Base-by-base conservation (phyloP, 305 asterid species). In the Plantago rigida region DNA sequence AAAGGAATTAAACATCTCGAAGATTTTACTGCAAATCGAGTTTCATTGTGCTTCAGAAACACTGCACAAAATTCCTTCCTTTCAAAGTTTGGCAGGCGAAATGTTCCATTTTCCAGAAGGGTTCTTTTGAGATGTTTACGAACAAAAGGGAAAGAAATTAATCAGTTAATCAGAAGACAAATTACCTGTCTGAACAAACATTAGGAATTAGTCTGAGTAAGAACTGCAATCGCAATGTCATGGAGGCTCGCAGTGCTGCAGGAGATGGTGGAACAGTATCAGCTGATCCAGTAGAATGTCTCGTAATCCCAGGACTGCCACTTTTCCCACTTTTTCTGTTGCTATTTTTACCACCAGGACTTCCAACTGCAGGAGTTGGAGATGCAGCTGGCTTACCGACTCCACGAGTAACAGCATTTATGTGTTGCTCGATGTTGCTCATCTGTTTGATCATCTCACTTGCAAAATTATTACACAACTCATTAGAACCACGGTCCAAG, bases 361-460 rank as follows among this genome's bases (percentile, higher is more conserved):
- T 83, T 68, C 94, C 99, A 53, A 80, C 67, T 49, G 81, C 81
- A 70, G 88, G 77, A 62, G 75, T 59, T 60, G 82, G 67, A 22
- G 77, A 64, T 19, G 74, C 82, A 46, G 82, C 66, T 49, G 78
- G 77, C 81, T 84, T 93, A 68, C 83, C 75, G 10, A 81, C 81
- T 59, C 93, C 99, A 62, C 92, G 92, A 51, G 96, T 85, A 67
- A 81, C 84, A 51, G 83, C 74, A 77, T 75, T 89, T 66, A 93
- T 93, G 49, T 89, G 97, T 68, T 87, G 99, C 85, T 94, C 99
- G 19, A 94, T 85, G 66, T 73, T 80, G 73, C 80, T 80, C 80
- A 94, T 69, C 82, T 89, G 99, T 76, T 89, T 94, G 69, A 94
- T 82, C 96, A 94, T 80, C 72, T 85, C 99, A 76, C 80, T 86